Evolutionary conservation across 2,329 filamentous ascomycete genomes (phyloP).

Genomic region (Trichoderma sp.): DNA sequence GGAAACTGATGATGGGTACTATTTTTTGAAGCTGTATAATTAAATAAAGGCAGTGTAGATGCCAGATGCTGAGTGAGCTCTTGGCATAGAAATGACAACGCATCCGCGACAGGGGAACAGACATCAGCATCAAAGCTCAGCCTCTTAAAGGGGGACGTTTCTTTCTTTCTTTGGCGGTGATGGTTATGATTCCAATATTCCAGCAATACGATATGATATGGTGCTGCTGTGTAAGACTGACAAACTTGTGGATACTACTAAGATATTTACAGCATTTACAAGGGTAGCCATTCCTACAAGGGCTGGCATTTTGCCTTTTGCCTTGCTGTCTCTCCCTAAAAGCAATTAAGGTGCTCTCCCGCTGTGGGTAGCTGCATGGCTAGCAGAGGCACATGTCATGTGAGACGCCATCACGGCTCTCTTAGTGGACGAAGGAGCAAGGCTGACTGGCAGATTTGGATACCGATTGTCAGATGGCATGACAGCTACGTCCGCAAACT

Average conservation of each 20-base stretch:
- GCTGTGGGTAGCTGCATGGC: not conserved
- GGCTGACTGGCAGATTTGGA: conserved; percentile 6
- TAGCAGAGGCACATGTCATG: conserved; percentile 11
- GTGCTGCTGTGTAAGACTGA: conserved; percentile 1
- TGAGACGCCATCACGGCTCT: not conserved
- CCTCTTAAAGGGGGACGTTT: not conserved
- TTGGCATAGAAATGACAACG: conserved; percentile 34
- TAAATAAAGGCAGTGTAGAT: conserved; percentile 32
- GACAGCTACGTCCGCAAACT: not conserved
- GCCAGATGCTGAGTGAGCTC: conserved; percentile 33
- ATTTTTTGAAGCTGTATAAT: conserved; percentile 38
- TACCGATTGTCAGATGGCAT: conserved; percentile 21
- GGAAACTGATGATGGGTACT: conserved; percentile 6
- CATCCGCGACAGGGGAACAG: not conserved
- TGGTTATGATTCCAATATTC: not conserved
- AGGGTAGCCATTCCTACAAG: not conserved
- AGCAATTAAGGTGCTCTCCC: not conserved
- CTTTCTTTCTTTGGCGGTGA: not conserved
- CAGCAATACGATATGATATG: not conserved
- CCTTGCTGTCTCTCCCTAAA: not conserved
- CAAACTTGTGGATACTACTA: not conserved
- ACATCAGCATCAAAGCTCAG: not conserved
- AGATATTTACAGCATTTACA: not conserved
- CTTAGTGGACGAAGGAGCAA: not conserved
- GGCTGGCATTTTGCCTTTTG: not conserved